Evolutionary conservation across 1,284 basidiomycete species (phyloP).

Genomic region (Anthracocystis walkeri): DNA sequence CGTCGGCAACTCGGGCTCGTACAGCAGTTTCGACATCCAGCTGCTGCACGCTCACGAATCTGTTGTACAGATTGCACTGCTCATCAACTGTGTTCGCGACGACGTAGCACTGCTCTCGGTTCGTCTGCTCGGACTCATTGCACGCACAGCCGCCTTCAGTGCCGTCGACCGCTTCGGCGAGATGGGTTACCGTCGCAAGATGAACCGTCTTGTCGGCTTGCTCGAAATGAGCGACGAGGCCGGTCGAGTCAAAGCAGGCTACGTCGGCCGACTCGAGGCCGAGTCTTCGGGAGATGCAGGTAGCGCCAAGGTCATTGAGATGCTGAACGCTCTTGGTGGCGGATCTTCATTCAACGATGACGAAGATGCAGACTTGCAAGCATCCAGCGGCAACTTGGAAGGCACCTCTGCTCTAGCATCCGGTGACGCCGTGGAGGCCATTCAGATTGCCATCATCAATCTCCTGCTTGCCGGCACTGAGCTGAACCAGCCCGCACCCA

Average conservation of each 20-base stretch:
- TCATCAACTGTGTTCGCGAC: conserved; percentile 80
- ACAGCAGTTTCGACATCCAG: conserved; percentile 80
- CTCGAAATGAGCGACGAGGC: conserved; percentile 87
- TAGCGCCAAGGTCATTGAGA: conserved; percentile 57
- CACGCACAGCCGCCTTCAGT: conserved; percentile 73
- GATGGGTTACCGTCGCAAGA: conserved; percentile 66
- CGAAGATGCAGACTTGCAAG: conserved; percentile 74
- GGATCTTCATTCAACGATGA: conserved; percentile 70
- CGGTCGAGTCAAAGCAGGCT: conserved; percentile 84
- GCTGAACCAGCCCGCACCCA: conserved; percentile 78
- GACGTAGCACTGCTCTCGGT: conserved; percentile 83
- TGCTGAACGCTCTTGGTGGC: conserved; percentile 70
- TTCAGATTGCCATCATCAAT: conserved; percentile 84
- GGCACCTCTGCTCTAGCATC: conserved; percentile 66
- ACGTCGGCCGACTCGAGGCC: conserved; percentile 77
- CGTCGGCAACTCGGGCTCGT: conserved; percentile 71
- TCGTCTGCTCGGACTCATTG: conserved; percentile 80
- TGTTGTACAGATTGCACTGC: conserved; percentile 85
- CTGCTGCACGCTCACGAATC: conserved; percentile 78
- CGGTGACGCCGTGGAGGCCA: conserved; percentile 74
- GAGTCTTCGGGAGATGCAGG: conserved; percentile 66
- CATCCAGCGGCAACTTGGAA: conserved; percentile 71
- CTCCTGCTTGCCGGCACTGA: conserved; percentile 84
- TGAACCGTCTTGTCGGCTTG: conserved; percentile 79
- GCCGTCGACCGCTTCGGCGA: conserved; percentile 74